A percentile compares a stretch with the other conserved stretches of the same genome.
These are phyloP conservation scores for Trypanosomatidae sp. DNA, from an alignment of 208 protist species.

Conservation along the genomic window DNA sequence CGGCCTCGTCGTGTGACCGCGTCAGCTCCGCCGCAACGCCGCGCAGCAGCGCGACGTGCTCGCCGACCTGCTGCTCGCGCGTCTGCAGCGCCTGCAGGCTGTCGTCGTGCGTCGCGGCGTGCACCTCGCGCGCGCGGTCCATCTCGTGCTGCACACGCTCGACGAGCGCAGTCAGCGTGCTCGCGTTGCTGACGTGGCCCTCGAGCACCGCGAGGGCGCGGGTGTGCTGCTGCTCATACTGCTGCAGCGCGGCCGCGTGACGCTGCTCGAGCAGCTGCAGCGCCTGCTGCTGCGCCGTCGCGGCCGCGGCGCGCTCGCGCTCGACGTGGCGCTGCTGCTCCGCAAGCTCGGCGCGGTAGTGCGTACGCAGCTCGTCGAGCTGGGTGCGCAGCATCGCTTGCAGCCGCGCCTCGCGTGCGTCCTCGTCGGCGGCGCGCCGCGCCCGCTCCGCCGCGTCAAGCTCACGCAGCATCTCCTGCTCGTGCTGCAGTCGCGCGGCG, in stretches of 20 bases:
- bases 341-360: slow-evolving; percentile 56
- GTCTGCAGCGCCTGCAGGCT: slow-evolving; percentile 26
- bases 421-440: slow-evolving; percentile 58
- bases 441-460: slow-evolving; percentile 58
- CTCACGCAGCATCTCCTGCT: slow-evolving; percentile 51
- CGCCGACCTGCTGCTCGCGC: slow-evolving; percentile 39
- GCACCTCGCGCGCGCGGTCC: slow-evolving; percentile 46
- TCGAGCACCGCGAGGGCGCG: slow-evolving; percentile 39
- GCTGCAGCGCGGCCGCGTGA: slow-evolving; percentile 35
- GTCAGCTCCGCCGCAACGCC: slow-evolving; percentile 47
- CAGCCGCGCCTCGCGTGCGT: slow-evolving; percentile 63
- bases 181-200: slow-evolving; percentile 39
- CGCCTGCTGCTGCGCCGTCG: slow-evolving; percentile 55
- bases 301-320: slow-evolving; percentile 32
- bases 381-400: slow-evolving; percentile 40
- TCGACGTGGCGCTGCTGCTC: slow-evolving; percentile 60
- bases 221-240: slow-evolving; percentile 36
- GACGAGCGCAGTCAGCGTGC: slow-evolving; percentile 47
- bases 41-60: slow-evolving; percentile 37
- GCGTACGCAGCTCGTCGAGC: slow-evolving; percentile 46
- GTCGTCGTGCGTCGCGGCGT: slow-evolving; percentile 50
- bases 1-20: slow-evolving; percentile 32
- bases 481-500: slow-evolving; percentile 37
- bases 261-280: slow-evolving; percentile 53
- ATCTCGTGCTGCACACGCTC: slow-evolving; percentile 45